Conservation (phyloP, 768 basidiomycete genomes). For the Scleroderma citrinum region DNA sequence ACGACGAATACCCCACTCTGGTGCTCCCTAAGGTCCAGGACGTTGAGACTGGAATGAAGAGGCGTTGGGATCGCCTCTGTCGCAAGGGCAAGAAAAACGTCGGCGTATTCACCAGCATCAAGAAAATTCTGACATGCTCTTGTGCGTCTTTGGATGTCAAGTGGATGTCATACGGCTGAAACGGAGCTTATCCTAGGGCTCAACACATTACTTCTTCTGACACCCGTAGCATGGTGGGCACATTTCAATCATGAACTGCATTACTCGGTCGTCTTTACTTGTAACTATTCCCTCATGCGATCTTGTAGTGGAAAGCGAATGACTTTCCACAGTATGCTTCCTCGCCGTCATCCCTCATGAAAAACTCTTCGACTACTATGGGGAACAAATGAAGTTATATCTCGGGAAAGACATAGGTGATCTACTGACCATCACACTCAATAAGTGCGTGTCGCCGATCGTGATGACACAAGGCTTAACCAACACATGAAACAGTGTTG, state of each 20-base stretch:
- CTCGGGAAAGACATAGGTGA: constrained; percentile 57
- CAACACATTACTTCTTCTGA: constrained; percentile 50
- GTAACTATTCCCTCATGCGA: constrained; percentile 27
- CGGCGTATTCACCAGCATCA: constrained; percentile 39
- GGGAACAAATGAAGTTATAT: constrained; percentile 47
- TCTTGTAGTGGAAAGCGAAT: background rate
- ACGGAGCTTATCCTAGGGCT: constrained; percentile 37
- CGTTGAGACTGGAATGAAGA: background rate
- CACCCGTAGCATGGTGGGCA: constrained; percentile 57
- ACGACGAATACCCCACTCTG: background rate
- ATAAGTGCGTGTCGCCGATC: constrained; percentile 45
- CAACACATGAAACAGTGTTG: constrained; percentile 36
- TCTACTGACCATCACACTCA: constrained; percentile 55
- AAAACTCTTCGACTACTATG: constrained; percentile 59
- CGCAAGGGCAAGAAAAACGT: constrained; percentile 38
- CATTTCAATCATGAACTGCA: constrained; percentile 35
- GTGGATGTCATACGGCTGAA: constrained; percentile 2
- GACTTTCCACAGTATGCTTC: constrained; percentile 45
- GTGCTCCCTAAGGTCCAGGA: background rate
- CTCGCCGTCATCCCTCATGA: constrained; percentile 63
- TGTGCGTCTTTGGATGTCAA: constrained; percentile 33
- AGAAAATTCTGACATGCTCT: constrained; percentile 44
- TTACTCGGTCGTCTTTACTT: constrained; percentile 36
- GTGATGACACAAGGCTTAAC: background rate
- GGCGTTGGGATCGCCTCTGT: constrained; percentile 7